phyloP scores from a whole-genome alignment of 2,329 filamentous ascomycete species.

The Ascochyta fabae region DNA sequence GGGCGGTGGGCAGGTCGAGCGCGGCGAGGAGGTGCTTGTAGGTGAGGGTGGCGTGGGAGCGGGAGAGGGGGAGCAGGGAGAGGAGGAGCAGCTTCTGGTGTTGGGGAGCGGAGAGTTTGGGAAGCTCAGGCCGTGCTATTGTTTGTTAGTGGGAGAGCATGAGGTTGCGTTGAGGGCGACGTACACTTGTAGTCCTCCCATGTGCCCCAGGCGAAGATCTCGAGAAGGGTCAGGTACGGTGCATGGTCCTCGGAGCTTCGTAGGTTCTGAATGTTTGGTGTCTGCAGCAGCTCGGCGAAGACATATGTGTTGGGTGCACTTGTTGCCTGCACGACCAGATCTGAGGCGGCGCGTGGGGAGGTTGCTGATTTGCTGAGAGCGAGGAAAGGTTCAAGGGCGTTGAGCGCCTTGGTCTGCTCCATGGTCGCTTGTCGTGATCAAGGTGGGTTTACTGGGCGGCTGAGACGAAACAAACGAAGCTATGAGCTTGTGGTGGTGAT shows the following conservation, averaged over 20 bases:
- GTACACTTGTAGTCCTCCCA: slow-evolving; percentile 76
- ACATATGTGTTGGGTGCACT: slow-evolving; percentile 89
- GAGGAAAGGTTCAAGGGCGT: slow-evolving; percentile 80
- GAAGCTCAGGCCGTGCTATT: slow-evolving; percentile 62
- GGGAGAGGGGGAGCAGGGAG: slow-evolving; percentile 81
- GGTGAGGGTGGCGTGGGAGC: slow-evolving; percentile 68
- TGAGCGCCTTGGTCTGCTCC: slow-evolving; percentile 72
- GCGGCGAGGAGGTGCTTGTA: slow-evolving; percentile 72
- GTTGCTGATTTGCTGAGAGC: slow-evolving; percentile 85
- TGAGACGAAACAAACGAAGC: not conserved
- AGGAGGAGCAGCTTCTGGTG: slow-evolving; percentile 87
- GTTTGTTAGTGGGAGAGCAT: slow-evolving; percentile 3
- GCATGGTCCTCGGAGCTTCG: slow-evolving; percentile 67
- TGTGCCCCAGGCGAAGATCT: slow-evolving; percentile 92
- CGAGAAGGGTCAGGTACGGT: slow-evolving; percentile 71
- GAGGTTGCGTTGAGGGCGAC: slow-evolving; percentile 4
- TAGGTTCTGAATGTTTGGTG: slow-evolving; percentile 78
- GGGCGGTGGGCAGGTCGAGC: slow-evolving; percentile 70
- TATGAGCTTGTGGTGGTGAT: slow-evolving; percentile 6
- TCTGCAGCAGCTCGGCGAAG: slow-evolving; percentile 90
- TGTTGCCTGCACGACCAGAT: slow-evolving; percentile 86
- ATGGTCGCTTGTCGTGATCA: slow-evolving; percentile 53
- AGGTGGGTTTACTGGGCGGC: not conserved
- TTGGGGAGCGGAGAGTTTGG: slow-evolving; percentile 74
- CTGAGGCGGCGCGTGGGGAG: slow-evolving; percentile 81